Percentiles rank a stretch among this genome's conserved stretches.
Evolutionary conservation across 805 yeast genomes (phyloP).

Genomic region (Lipomyces japonicus): DNA sequence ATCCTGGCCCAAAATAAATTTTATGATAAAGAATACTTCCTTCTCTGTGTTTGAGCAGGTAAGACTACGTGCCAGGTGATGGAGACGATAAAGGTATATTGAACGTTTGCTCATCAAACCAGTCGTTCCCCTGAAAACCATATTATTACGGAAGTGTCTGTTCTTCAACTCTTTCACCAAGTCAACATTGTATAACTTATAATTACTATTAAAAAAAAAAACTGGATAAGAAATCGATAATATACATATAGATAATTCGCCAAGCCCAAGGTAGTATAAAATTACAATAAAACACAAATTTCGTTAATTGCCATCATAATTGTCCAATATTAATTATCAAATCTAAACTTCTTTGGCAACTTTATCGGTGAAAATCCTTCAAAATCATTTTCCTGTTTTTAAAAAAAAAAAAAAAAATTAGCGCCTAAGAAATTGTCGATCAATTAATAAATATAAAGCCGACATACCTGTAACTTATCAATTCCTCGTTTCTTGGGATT

Average conservation of each 20-base stretch:
- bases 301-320: not conserved
- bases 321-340: not conserved
- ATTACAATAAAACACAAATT: not conserved
- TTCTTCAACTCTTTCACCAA: not conserved
- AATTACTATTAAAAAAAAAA: not conserved
- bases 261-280: not conserved
- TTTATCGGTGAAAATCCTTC: constrained; percentile 10
- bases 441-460: not conserved
- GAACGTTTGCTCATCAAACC: not conserved
- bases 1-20: not conserved
- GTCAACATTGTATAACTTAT: not conserved
- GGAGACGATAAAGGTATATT: not conserved
- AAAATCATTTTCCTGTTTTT: not conserved
- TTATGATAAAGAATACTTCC: not conserved
- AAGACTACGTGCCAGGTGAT: not conserved
- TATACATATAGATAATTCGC: no score
- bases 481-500: not conserved
- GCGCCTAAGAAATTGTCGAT: not conserved
- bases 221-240: not conserved
- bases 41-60: not conserved
- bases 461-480: not conserved
- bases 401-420: not conserved
- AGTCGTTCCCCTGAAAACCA: no score
- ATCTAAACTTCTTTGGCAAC: constrained; percentile 9
- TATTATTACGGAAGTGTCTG: no score